Evolutionary conservation across 768 basidiomycete genomes (phyloP).

Genomic region (Podaxis mareebaensis): DNA sequence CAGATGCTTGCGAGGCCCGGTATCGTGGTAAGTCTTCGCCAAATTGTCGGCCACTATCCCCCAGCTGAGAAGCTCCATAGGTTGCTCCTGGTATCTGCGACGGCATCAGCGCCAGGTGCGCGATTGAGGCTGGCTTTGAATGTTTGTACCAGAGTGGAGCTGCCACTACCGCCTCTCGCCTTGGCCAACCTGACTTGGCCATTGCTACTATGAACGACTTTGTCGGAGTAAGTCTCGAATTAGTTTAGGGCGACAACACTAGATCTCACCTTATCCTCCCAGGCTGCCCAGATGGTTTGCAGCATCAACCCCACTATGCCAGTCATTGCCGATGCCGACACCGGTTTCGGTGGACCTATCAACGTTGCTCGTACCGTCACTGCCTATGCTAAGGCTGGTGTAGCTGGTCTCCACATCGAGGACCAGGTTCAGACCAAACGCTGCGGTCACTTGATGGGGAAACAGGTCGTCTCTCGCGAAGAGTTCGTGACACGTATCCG

Average conservation of each 20-base stretch:
- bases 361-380: slow-evolving; percentile 75
- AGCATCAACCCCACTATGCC: slow-evolving; percentile 61
- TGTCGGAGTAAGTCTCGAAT: slow-evolving; percentile 44
- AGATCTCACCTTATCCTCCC: not conserved
- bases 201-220: slow-evolving; percentile 80
- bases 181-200: slow-evolving; percentile 74
- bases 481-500: slow-evolving; percentile 74
- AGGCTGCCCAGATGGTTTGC: slow-evolving; percentile 72
- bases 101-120: slow-evolving; percentile 72
- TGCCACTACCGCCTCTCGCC: slow-evolving; percentile 74
- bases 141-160: slow-evolving; percentile 81
- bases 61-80: slow-evolving; percentile 29
- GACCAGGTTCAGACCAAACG: slow-evolving; percentile 82
- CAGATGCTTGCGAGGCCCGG: slow-evolving; percentile 66
- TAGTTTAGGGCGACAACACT: not conserved
- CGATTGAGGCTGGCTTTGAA: slow-evolving; percentile 73
- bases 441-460: slow-evolving; percentile 77
- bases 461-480: slow-evolving; percentile 78
- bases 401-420: slow-evolving; percentile 76
- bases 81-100: slow-evolving; percentile 73
- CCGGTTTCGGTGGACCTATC: slow-evolving; percentile 73
- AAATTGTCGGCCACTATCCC: not conserved
- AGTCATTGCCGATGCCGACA: slow-evolving; percentile 79
- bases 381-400: slow-evolving; percentile 65
- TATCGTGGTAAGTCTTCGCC: slow-evolving; percentile 55